Base-by-base conservation (phyloP, 345 rosid species). In the Populus pruinosa region DNA sequence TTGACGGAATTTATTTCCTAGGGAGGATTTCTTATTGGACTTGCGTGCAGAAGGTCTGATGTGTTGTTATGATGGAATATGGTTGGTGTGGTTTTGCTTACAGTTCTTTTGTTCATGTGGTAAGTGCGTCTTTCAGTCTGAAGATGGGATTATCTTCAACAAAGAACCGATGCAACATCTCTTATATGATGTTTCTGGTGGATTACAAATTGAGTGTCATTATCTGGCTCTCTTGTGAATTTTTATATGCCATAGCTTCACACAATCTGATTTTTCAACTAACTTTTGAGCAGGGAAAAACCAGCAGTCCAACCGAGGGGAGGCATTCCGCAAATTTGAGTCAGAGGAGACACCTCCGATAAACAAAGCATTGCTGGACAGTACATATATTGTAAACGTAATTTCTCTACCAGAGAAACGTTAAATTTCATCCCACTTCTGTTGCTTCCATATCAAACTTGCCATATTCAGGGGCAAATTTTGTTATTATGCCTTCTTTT, bases 281-380 rank as follows among this genome's bases (percentile, higher is more conserved):
- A 56, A 53, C 16, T 14, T 39, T 49, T 53, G 25, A 50, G 35
- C 75, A 70, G 76, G 72, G 71, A 23, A 65, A 70, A 27, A 11
- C 29, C 27, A 27, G 79, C 56, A 13, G 79, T 55, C 72, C 75
- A 49, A 27, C 65, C 14, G 62, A 11, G 35, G 70, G 25, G 50
- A 69, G 62, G 38, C 78, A 70, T 63, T 5, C 67, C 20, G 21
- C 56, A 38, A 21, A 6, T 50, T 33, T 41, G 17, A 61, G 35
- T 25, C 66, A n/a, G n/a, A 80, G 53, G 59, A 53, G 70, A 31
- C 14, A 63, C 67, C 38, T 70, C 35, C 78, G 82, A 49, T 80
- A 53, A 75, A 64, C 73, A n/a, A 9, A 70, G 39, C 43, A 61
- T 29, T 29, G 56, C 61, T 29, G 64, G 29, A 41, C 56, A 39